A percentile compares a stretch with the other conserved stretches of the same genome.
Evolutionary conservation across 139 green algal genomes (phyloP).

Genomic region (Chlamydomonas sphaeroides): DNA sequence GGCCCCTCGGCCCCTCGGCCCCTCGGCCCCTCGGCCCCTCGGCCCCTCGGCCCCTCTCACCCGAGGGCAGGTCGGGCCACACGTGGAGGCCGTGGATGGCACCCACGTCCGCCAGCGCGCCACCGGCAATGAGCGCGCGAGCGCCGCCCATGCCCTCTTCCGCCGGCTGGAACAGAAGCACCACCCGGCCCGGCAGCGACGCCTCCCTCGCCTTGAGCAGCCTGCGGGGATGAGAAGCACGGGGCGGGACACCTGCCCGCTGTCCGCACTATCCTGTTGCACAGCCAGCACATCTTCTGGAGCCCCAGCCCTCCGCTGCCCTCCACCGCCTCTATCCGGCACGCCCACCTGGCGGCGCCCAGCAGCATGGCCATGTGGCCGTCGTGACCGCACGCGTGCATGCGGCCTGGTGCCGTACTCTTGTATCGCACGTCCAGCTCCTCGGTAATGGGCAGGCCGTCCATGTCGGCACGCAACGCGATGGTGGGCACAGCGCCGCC

Average conservation of each 20-base stretch:
- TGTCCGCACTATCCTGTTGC: no score
- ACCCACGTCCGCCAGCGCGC: slow-evolving; percentile 9
- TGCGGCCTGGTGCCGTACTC: slow-evolving; percentile 55
- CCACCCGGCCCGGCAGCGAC: slow-evolving; percentile 69
- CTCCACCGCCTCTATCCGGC: no score
- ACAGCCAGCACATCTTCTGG: no score
- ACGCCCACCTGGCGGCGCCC: slow-evolving; percentile 67
- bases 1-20: no score
- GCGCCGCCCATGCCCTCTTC: slow-evolving; percentile 89
- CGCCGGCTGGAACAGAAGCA: slow-evolving; percentile 93
- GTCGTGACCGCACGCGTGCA: slow-evolving; percentile 95
- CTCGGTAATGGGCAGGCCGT: slow-evolving; percentile 83
- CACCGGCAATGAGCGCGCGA: slow-evolving; percentile 65
- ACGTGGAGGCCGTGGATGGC: slow-evolving; percentile 85
- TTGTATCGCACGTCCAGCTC: slow-evolving; percentile 16
- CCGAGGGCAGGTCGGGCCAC: slow-evolving; percentile 64
- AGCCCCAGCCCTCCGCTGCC: no score
- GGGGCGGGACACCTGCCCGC: no score
- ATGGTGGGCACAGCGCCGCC: slow-evolving; percentile 51
- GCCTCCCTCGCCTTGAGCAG: slow-evolving; percentile 75
- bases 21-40: no score
- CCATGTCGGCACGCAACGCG: slow-evolving; percentile 89
- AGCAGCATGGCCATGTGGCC: slow-evolving; percentile 89
- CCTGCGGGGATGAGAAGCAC: not conserved
- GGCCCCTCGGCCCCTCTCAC: not conserved